Percentiles rank a stretch among this genome's conserved stretches.
Conservation (phyloP, 129 eudicot genomes). For the Solidago caesia region DNA sequence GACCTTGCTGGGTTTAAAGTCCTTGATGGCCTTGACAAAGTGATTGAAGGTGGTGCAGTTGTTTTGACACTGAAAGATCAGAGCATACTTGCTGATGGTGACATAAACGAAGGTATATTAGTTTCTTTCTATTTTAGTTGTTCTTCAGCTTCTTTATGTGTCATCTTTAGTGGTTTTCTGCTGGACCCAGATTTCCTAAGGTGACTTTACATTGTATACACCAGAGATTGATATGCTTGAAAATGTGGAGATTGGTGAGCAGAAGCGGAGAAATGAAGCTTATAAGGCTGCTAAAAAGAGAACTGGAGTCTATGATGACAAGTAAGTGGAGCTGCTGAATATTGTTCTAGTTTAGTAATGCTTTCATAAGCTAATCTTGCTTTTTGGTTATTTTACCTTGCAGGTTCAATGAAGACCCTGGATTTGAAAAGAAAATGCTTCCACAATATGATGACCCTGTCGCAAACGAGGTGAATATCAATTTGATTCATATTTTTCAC, state of each 20-base stretch:
- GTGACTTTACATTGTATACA: conserved; percentile 56
- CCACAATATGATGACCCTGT: conserved; percentile 96
- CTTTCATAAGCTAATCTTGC: conserved; percentile 20
- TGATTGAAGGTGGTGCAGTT: conserved; percentile 97
- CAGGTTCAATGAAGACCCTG: conserved; percentile 83
- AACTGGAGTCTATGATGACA: conserved; percentile 74
- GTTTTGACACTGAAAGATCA: conserved; percentile 99
- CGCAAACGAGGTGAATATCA: conserved; percentile 65
- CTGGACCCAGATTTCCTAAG: conserved; percentile 63
- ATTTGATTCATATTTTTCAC: conserved; percentile 5
- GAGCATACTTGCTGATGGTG: conserved; percentile 92
- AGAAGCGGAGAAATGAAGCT: conserved; percentile 88
- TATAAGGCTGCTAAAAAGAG: conserved; percentile 85
- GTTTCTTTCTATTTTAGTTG: background rate
- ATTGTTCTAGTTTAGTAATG: background rate
- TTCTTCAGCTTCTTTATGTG: background rate
- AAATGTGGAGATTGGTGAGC: conserved; percentile 99
- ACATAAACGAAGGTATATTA: conserved; percentile 68
- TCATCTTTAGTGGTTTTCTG: conserved; percentile 46
- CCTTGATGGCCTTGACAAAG: conserved; percentile 97
- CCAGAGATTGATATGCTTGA: conserved; percentile 98
- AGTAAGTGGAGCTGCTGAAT: conserved; percentile 48
- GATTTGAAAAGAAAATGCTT: conserved; percentile 76
- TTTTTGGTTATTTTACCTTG: conserved; percentile 24
- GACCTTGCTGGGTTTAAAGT: conserved; percentile 85